A percentile compares a stretch with the other conserved stretches of the same genome.
phyloP scores from a whole-genome alignment of 75 land plant genomes.

The Chamaecyparis obtusa region DNA sequence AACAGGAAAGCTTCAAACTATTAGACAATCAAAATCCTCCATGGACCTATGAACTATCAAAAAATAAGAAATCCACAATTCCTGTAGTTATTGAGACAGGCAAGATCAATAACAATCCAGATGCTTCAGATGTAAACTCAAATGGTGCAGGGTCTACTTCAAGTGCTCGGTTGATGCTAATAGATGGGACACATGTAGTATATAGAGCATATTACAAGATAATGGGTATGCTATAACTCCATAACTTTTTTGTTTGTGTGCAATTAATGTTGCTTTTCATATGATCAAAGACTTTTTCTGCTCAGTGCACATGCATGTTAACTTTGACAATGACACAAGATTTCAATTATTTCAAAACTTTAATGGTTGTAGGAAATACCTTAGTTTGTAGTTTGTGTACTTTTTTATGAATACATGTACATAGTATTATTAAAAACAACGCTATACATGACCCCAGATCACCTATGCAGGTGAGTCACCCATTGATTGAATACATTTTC shows the following conservation, averaged over 20 bases:
- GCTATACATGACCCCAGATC: not conserved
- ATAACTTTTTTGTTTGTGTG: not conserved
- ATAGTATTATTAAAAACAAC: not conserved
- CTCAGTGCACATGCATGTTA: not conserved
- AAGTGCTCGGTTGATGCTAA: slow-evolving; percentile 57
- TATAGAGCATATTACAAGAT: slow-evolving; percentile 87
- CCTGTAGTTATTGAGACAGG: slow-evolving; percentile 7
- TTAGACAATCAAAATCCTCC: slow-evolving; percentile 8
- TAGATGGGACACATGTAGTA: slow-evolving; percentile 86
- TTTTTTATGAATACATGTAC: not conserved
- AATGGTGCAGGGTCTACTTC: slow-evolving; percentile 9
- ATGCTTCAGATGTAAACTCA: not conserved
- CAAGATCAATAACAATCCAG: not conserved
- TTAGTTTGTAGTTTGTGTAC: not conserved
- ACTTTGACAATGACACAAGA: not conserved
- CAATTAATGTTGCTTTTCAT: not conserved
- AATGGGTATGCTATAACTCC: slow-evolving; percentile 39
- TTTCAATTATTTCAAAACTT: not conserved
- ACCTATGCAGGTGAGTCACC: not conserved
- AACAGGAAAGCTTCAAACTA: slow-evolving; percentile 21
- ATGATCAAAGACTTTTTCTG: not conserved
- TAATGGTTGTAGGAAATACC: not conserved
- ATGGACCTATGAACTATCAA: slow-evolving; percentile 6
- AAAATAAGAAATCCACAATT: not conserved
- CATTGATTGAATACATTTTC: too few species aligned